Evolutionary conservation across 2,329 filamentous ascomycete genomes (phyloP), one percentile per base, ranked within the genome.

Genomic region (Calcarisporium arbuscula): DNA sequence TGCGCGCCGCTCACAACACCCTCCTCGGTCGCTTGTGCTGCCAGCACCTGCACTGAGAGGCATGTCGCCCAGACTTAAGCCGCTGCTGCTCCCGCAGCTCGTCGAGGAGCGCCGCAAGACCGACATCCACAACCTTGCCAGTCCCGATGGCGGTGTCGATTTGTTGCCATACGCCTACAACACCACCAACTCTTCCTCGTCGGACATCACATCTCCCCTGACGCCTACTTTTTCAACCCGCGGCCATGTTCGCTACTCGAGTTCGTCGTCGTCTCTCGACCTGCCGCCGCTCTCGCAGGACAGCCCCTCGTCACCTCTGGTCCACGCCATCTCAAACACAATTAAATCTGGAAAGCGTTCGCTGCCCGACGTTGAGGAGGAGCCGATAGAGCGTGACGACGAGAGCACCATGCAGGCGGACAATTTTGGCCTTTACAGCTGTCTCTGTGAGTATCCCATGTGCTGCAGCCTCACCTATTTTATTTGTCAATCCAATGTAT

Each of bases 281-380:
- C 69, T 85, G 8, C 64, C 74, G 12, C 54, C 34, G 36, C 38
- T 32, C n/a, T 60, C 35, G 28, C 39, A 39, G 22, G 51, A 54
- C 15, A 40, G 36, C 19, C 39, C 47, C 10, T 44, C 47, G 19
- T 42, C 47, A 7, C 32, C 51, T 25, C 47, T 46, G 62, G 46
- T 54, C 54, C 41, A 77, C 79, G 46, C 49, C 32, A 30, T 61
- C 63, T 42, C 51, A 34, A n/a, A n/a, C n/a, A n/a, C n/a, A n/a
- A 46, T 48, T 42, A 75, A 78, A 44, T 64, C 74, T 0, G 68
- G 70, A 49, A 85, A 85, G 60, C 72, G 76, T 40, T 72, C 71
- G 34, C 68, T 95, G 42, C 83, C 86, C 12, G 85, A 92, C 50
- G 83, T 95, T 15, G 76, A 88, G 51, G 89, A 95, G 57, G 88